Evolutionary conservation across 371 early-diverging fungal species (phyloP), one percentile per base, ranked within the genome.

Genomic region (Chytridium lagenaria): DNA sequence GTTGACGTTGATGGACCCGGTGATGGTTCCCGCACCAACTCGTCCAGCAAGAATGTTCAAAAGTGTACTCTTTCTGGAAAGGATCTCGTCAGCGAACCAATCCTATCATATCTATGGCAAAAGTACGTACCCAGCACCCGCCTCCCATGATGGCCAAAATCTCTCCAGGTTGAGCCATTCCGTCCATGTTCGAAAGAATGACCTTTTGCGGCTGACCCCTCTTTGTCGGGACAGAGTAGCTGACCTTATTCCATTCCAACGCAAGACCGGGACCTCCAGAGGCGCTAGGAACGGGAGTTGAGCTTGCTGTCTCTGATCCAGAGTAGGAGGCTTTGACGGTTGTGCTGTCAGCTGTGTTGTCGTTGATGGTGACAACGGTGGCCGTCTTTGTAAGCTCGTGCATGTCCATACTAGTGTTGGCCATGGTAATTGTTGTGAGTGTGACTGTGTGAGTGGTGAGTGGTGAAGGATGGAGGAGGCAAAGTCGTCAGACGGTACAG

Each of bases 21-120:
- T 30, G 30, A 68, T 5, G 19, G 15, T 23, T 30, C 69, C 44
- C 15, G 30, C 2, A 15, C 40, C 70, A 59, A 61, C 34, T 5
- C 86, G 74, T 10, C 87, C 87, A 36, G 82, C 75, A 19, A 87
- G 69, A 5, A 80, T 68, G 65, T 85, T 84, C 38, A 87, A 59
- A 2, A 86, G 74, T 23, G 86, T 81, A 10, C 84, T 82, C 69
- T 87, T 87, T 31, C 87, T 77, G 63, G 74, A 16, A 44, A 30
- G 36, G 10, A 28, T 5, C 3, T 10, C 7, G 36, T 22, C n/a
- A 26, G 55, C 26, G 34, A 7, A n/a, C 26, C 26, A 52, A 26
- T 5, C 55, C 26, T 52, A 23, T 5, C 5, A 52, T n/a, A 23
- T 26, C 12, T 30, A 63, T 12, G 61, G 36, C 57, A 57, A 57